Base-by-base conservation (phyloP, 139 green algal genomes). In the Coccomyxa sp. region DNA sequence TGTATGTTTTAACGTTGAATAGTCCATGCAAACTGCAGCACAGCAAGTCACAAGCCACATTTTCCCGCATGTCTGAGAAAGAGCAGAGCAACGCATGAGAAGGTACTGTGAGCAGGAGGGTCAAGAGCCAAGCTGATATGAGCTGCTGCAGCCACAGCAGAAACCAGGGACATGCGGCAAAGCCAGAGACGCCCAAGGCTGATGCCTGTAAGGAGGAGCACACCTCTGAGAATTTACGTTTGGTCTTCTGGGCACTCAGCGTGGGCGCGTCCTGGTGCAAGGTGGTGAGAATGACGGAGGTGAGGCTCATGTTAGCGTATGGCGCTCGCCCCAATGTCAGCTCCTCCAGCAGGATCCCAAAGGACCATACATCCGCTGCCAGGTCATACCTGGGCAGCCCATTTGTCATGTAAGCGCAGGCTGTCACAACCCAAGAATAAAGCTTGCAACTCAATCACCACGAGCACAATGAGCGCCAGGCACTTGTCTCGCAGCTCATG, bases 321-420 rank as follows among this genome's bases (percentile, higher is more conserved):
- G 79, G 79, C 40, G 79, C 79, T 38, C 70, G 64, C 35, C 79
- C 79, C 5, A 39, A 40, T 0, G 79, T 74, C 34, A 83, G 41
- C 68, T 83, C 79, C 41, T 74, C 55, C 74, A 83, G 44, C 41
- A 77, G 29, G n/a, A 83, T 83, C 10, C 79, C 79, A 80, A 83
- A 83, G 5, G 74, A 73, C 79, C 79, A 83, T 2, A 83, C 76
- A 44, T 83, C 79, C 37, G 79, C 79, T 24, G 37, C 38, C 35
- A 74, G 27, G 35, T 77, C n/a, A 44, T 81, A 81, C 33, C 77
- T 79, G 55, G 35, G 33, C 16, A 40, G 36, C 73, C 40, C 5
- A 64, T 39, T 7, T 31, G 64, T 10, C 64, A 37, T 3, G 10
- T 31, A 31, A 50, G 37, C 44, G 70, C 37, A 7, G 41, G 64